phyloP scores from a whole-genome alignment of 2,329 filamentous ascomycete species.

The Lecanicillium sp. region DNA sequence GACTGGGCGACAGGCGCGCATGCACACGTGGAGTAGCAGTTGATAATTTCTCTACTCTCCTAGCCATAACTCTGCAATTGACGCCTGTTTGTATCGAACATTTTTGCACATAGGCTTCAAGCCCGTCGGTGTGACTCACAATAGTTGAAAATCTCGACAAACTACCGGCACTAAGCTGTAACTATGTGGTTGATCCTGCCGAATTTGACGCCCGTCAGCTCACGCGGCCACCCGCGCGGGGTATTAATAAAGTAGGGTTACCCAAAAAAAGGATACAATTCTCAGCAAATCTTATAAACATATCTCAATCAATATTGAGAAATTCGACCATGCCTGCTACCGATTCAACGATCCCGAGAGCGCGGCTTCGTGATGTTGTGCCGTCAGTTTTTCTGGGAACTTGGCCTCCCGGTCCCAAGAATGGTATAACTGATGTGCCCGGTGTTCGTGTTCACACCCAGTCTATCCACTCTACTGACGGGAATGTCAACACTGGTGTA shows the following conservation, averaged over 20 bases:
- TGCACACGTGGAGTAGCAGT: no score
- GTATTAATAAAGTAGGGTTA: no score
- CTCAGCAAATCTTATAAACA: no score
- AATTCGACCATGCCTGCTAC: not conserved
- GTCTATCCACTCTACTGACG: slow-evolving; percentile 26
- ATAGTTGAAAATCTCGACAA: not conserved
- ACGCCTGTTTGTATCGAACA: slow-evolving; percentile 6
- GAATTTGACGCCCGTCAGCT: not conserved
- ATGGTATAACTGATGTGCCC: slow-evolving; percentile 38
- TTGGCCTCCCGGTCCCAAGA: slow-evolving; percentile 33
- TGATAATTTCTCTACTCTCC: no score
- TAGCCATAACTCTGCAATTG: slow-evolving; percentile 15
- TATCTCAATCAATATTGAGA: not conserved
- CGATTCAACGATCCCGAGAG: not conserved
- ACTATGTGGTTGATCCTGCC: not conserved
- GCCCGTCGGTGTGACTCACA: slow-evolving; percentile 11
- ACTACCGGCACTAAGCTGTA: not conserved
- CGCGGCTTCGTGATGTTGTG: slow-evolving; percentile 32
- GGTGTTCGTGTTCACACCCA: slow-evolving; percentile 36
- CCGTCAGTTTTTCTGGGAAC: slow-evolving; percentile 33
- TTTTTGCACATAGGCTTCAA: no score
- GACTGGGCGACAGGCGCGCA: no score
- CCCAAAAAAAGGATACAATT: no score
- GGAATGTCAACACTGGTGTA: slow-evolving; percentile 36
- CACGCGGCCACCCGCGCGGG: no score